Evolutionary conservation across 2,329 filamentous ascomycete genomes (phyloP).

Genomic region (Trichoderma brevicompactum): DNA sequence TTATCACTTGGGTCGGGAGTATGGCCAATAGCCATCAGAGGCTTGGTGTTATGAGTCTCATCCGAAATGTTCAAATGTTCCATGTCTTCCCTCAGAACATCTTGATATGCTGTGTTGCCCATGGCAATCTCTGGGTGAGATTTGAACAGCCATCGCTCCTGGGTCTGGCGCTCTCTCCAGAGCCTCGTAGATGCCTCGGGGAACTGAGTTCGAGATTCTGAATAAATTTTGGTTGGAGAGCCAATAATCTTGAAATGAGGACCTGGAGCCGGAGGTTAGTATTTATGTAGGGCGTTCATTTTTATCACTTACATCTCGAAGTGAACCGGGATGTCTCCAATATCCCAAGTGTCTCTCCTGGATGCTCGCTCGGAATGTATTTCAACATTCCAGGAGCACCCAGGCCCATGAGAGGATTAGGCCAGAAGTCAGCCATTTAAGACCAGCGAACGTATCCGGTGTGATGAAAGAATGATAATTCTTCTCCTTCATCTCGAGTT

Average conservation of each 20-base stretch:
- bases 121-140: constrained; percentile 56
- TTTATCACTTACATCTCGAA: constrained; percentile 31
- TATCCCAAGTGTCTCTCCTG: constrained; percentile 35
- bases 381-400: constrained; percentile 43
- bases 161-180: constrained; percentile 42
- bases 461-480: constrained; percentile 34
- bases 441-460: constrained; percentile 40
- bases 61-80: constrained; percentile 39
- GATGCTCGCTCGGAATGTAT: constrained; percentile 38
- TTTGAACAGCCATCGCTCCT: constrained; percentile 56
- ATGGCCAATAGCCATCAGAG: constrained; percentile 61
- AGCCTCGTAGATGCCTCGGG: constrained; percentile 36
- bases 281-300: background rate
- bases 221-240: constrained; percentile 42
- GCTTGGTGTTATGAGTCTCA: constrained; percentile 32
- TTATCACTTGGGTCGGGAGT: constrained; percentile 49
- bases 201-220: constrained; percentile 38
- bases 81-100: constrained; percentile 45
- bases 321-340: constrained; percentile 41
- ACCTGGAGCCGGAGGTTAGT: constrained; percentile 32
- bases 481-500: constrained; percentile 43
- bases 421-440: constrained; percentile 46
- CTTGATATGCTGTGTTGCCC: constrained; percentile 42
- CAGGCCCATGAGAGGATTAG: constrained; percentile 40
- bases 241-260: constrained; percentile 42